phyloP scores from a whole-genome alignment of 352 stramenopile species.

The Blastocystis sp. region DNA sequence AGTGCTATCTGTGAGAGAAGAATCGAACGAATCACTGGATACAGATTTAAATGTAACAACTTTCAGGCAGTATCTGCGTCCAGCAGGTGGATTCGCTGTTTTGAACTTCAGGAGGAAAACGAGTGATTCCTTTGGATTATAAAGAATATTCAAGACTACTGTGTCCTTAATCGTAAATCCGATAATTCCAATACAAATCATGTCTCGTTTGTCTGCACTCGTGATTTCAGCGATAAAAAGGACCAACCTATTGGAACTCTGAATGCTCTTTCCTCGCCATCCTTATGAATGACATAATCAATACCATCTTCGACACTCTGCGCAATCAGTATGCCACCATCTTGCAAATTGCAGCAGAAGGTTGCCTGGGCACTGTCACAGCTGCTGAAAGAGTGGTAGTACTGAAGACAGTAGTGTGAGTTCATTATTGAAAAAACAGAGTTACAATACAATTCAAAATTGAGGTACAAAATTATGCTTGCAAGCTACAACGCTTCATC shows the following conservation, averaged over 20 bases:
- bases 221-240: background rate
- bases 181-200: conserved; percentile 32
- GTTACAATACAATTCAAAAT: background rate
- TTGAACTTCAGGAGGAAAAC: conserved; percentile 25
- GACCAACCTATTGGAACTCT: background rate
- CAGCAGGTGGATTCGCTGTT: background rate
- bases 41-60: background rate
- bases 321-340: conserved; percentile 10
- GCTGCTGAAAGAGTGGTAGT: conserved; percentile 17
- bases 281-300: conserved; percentile 18
- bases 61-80: background rate
- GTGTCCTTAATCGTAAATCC: background rate
- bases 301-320: background rate
- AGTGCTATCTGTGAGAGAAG: background rate
- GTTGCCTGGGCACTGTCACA: background rate
- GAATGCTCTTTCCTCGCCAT: background rate
- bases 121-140: conserved; percentile 6
- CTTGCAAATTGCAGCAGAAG: background rate
- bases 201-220: background rate
- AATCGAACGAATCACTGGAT: background rate
- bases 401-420: background rate
- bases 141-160: background rate
- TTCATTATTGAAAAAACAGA: background rate
- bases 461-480: background rate
- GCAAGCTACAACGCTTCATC: conserved; percentile 45